Base-by-base conservation (phyloP, 148 eudicot genomes). In the Vaccinium corymbosum region DNA sequence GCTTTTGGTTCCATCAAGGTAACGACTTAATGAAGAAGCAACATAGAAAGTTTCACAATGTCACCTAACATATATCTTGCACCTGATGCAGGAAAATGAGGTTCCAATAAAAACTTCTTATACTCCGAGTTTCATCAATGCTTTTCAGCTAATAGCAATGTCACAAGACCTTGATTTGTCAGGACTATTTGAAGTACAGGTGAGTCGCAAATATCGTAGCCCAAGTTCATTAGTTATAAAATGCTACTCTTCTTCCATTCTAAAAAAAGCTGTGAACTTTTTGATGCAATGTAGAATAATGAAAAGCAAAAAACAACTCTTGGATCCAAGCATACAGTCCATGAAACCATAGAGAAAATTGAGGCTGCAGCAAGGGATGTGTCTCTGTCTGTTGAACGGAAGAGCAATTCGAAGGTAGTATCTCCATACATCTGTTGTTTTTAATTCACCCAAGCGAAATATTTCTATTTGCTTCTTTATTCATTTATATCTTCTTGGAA, bases 121-220 rank as follows among this genome's bases (percentile, higher is more conserved):
- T 49, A 25, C 86, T 32, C 85, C 88, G 19, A 81, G 84, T 80
- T 91, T 91, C 81, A 90, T 92, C 74, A 92, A 92, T 72, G 94
- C 94, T 84, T 92, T 92, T 82, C 88, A 89, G 85, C 85, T 90
- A 19, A 89, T 92, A 81, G 89, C 92, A 42, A 86, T 90, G 91
- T 90, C 91, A 0, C 85, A 86, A 7, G 91, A 85, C 80, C 91
- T 92, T 42, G 90, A 90, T 84, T 84, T 92, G 87, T 90, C 94
- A 68, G 82, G 90, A 46, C 51, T 90, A 71, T 92, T 92, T 50
- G 89, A 89, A 81, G 94, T 88, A 55, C 85, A 89, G 91, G 92
- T 80, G 88, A 86, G 87, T 84, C 76, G 49, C 66, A 15, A 19
- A 42, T 48, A 25, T 38, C 38, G 4, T 19, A 49, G 70, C 16